A percentile compares a stretch with the other conserved stretches of the same genome.
These are phyloP conservation scores for Aspergillus costaricaensis DNA, from an alignment of 2,329 filamentous ascomycete species.

Conservation along the genomic window DNA sequence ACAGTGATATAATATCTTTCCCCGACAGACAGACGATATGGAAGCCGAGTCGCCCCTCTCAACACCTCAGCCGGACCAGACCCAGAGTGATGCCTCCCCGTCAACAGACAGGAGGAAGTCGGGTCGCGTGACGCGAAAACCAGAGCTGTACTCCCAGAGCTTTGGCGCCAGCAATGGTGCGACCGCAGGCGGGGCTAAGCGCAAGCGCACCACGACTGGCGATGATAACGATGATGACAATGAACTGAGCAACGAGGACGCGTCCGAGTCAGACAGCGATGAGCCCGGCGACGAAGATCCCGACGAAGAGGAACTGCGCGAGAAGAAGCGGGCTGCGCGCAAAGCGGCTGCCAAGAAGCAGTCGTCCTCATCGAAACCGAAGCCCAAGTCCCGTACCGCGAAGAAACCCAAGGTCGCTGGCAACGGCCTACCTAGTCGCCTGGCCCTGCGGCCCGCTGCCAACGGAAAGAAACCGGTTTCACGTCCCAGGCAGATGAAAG, in stretches of 20 bases:
- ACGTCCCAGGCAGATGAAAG: conserved; percentile 53
- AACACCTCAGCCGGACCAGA: conserved; percentile 20
- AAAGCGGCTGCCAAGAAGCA: conserved; percentile 35
- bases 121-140: conserved; percentile 46
- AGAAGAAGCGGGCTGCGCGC: conserved; percentile 42
- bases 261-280: conserved; percentile 42
- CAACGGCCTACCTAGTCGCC: conserved; percentile 46
- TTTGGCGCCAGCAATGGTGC: conserved; percentile 30
- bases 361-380: conserved; percentile 43
- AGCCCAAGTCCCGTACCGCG: conserved; percentile 36
- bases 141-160: conserved; percentile 45
- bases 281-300: conserved; percentile 42
- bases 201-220: conserved; percentile 50
- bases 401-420: conserved; percentile 61
- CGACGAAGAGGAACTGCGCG: conserved; percentile 54
- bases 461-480: conserved; percentile 47
- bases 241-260: conserved; percentile 33
- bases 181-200: conserved; percentile 45
- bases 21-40: conserved; percentile 18
- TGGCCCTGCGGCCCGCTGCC: conserved; percentile 58
- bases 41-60: conserved; percentile 27
- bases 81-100: conserved; percentile 24
- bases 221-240: conserved; percentile 40
- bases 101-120: conserved; percentile 46
- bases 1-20: conserved; percentile 8